These are phyloP conservation scores for Clonostachys rosea DNA, from an alignment of 2,329 filamentous ascomycete species.

Conservation along the genomic window DNA sequence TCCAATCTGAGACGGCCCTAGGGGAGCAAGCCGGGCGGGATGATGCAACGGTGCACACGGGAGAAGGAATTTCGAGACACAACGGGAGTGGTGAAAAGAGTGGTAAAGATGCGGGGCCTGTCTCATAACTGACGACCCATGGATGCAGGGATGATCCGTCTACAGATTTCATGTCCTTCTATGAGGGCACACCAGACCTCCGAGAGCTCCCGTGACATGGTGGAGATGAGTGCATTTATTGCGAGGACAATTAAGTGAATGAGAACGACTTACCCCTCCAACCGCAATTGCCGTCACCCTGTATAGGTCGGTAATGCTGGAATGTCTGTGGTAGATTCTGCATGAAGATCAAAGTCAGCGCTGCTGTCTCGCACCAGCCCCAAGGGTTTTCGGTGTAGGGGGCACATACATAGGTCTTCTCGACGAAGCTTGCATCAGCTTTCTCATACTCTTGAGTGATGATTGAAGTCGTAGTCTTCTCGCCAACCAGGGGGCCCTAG, in stretches of 20 bases:
- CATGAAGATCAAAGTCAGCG: constrained; percentile 2
- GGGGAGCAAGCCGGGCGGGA: neutral
- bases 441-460: constrained; percentile 85
- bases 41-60: no score
- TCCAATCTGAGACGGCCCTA: neutral
- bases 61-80: neutral
- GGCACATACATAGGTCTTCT: constrained; percentile 57
- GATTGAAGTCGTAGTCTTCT: constrained; percentile 68
- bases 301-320: constrained; percentile 80
- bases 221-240: no score
- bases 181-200: no score
- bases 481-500: constrained; percentile 79
- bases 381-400: no score
- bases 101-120: no score
- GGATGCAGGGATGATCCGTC: no score
- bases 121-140: no score
- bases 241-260: no score
- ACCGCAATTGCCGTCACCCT: constrained; percentile 93
- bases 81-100: neutral
- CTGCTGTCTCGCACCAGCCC: neutral
- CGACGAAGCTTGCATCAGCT: constrained; percentile 78
- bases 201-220: no score
- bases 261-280: constrained; percentile 75
- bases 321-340: constrained; percentile 80
- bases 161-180: no score